These are phyloP conservation scores for Smallanthus sonchifolius DNA, from an alignment of 129 eudicot genomes.

Conservation along the genomic window DNA sequence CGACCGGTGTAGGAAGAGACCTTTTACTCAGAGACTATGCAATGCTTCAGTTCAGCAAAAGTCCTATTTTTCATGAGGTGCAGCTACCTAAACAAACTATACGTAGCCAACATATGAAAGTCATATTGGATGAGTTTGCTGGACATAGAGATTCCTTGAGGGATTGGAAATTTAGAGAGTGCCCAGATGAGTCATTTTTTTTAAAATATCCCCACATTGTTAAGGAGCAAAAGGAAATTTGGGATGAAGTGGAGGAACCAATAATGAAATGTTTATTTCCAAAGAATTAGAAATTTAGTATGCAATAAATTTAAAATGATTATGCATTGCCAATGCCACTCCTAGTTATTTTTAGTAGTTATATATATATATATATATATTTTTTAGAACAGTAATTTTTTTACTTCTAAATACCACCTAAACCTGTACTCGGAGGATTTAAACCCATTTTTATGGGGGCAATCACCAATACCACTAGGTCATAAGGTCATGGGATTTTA, in stretches of 20 bases:
- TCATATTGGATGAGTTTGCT: slow-evolving; percentile 48
- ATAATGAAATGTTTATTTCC: slow-evolving; percentile 6
- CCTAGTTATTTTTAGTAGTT: too few relatives aligned
- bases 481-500: too few relatives aligned
- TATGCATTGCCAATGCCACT: too few relatives aligned
- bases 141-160: slow-evolving; percentile 41
- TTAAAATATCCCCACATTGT: slow-evolving; percentile 50
- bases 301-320: too few relatives aligned
- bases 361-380: too few relatives aligned
- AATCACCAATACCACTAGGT: too few relatives aligned
- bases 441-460: too few relatives aligned
- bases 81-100: slow-evolving; percentile 32
- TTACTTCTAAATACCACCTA: too few relatives aligned
- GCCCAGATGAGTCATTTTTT: slow-evolving; percentile 47
- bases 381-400: too few relatives aligned
- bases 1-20: slow-evolving; percentile 34
- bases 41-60: slow-evolving; percentile 58
- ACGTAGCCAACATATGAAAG: slow-evolving; percentile 25
- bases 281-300: slow-evolving; percentile 27
- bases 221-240: slow-evolving; percentile 43
- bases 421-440: too few relatives aligned
- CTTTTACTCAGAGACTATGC: slow-evolving; percentile 46
- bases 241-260: slow-evolving; percentile 42
- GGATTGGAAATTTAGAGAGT: slow-evolving; percentile 84
- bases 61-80: slow-evolving; percentile 25